Conservation (phyloP, 192 early-diverging fungal genomes). For the Backusella tuberculispora region DNA sequence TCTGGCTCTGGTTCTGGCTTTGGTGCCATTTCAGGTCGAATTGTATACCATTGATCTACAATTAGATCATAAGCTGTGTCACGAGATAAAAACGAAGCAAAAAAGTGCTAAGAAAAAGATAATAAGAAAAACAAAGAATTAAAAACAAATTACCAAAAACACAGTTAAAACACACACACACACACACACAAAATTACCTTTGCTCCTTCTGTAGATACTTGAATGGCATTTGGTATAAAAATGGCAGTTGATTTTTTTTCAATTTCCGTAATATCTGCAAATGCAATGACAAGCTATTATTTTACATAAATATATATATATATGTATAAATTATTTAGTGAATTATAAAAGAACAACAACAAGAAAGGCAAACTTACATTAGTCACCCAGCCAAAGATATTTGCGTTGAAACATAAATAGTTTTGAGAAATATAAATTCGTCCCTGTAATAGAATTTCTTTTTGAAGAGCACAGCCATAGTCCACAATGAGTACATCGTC, state of each 20-base stretch:
- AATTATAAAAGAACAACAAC: conserved; percentile 3
- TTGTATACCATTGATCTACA: conserved; percentile 62
- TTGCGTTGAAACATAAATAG: conserved; percentile 83
- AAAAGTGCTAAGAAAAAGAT: conserved; percentile 64
- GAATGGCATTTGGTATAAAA: conserved; percentile 89
- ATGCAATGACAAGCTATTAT: conserved; percentile 64
- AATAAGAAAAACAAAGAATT: background rate
- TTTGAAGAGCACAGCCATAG: conserved; percentile 85
- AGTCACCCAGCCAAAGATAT: conserved; percentile 91
- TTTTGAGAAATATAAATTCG: conserved; percentile 82
- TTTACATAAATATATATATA: background rate
- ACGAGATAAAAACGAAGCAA: conserved; percentile 86
- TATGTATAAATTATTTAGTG: too few relatives aligned
- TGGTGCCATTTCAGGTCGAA: conserved; percentile 18
- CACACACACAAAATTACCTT: conserved; percentile 46
- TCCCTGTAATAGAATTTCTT: conserved; percentile 88
- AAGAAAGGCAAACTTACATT: conserved; percentile 47
- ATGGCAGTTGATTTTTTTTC: conserved; percentile 86
- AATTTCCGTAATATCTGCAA: conserved; percentile 79
- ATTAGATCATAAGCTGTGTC: conserved; percentile 77
- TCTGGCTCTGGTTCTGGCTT: background rate
- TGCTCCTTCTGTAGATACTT: conserved; percentile 70
- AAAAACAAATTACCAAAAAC: background rate
- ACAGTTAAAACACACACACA: too few relatives aligned
- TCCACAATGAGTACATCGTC: conserved; percentile 64